These are phyloP conservation scores for Solanum acaule DNA, from an alignment of 257 asterid species.

Conservation along the genomic window DNA sequence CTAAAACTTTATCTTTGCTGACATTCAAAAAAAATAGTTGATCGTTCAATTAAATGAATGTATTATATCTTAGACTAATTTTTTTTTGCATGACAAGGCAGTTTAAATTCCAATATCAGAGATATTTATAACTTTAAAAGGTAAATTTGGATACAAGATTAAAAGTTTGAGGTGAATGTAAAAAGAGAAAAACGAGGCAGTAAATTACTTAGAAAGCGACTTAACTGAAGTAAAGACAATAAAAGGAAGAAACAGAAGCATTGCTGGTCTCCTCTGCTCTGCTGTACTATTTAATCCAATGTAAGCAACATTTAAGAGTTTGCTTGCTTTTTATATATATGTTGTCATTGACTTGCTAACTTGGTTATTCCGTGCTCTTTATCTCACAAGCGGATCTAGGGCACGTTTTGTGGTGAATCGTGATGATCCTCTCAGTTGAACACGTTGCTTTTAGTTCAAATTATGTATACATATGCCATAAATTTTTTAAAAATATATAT, in stretches of 20 bases:
- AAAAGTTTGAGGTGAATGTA: background rate
- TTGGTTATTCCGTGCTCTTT: background rate
- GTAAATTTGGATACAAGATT: background rate
- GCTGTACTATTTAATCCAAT: background rate
- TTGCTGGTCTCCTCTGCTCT: background rate
- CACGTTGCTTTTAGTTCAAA: background rate
- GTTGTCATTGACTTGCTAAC: background rate
- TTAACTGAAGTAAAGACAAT: background rate
- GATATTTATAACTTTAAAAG: background rate
- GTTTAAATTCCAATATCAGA: background rate
- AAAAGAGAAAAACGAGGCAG: background rate
- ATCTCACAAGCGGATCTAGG: background rate
- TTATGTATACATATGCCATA: background rate
- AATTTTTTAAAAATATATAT: accelerated
- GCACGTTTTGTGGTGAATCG: background rate
- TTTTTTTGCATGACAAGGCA: background rate
- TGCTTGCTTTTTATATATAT: background rate
- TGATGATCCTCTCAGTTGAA: background rate
- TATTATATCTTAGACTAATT: background rate
- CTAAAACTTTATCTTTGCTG: too few relatives aligned
- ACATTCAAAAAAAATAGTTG: too few relatives aligned
- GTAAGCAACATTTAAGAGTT: background rate
- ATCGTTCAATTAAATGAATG: too few relatives aligned
- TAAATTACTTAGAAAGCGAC: background rate
- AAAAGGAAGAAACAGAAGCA: background rate